Evolutionary conservation across 176 grass and related monocot genomes (phyloP), one percentile per base, ranked within the genome.

Genomic region (Eremochloa ophiuroides): DNA sequence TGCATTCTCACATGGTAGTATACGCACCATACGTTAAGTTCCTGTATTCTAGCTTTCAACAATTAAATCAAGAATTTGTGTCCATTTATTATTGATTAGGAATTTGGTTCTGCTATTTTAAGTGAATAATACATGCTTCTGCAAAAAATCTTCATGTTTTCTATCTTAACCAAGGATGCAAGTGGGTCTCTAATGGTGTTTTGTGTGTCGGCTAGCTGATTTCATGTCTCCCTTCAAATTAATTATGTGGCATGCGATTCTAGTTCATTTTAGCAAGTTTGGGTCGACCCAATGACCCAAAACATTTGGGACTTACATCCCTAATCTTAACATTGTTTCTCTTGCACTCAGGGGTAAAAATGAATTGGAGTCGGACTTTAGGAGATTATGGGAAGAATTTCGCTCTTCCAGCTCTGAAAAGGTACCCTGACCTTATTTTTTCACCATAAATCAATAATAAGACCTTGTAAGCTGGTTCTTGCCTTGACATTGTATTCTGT

Each of bases 381-480:
- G 77, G 93, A 99, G 83, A 69, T 96, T 85, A 87, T 99, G 97
- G 97, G 97, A 99, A 87, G 97, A 96, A 78, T 99, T 99, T 70
- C 97, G 97, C 66, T 91, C 89, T 93, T 99, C 93, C 85, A 96
- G 87, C 93, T 99, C 89, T 50, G 97, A 99, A 81, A 96, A 99
- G 93, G 97, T 96, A 58, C 61, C 44, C 62, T 79, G 15, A 33
- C 8, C 8, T 65, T 68, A 1, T 77, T 72, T 86, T 87, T 16
- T 64, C 58, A 71, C 27, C 27, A 17, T 83, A 65, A 66, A 80
- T 62, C 22, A 65, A 80, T 48, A 73, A 34, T 22, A 31, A 64
- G 29, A 84, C 25, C 28, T 76, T 76, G 43, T 64, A 56, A 80
- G 37, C 40, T 69, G 29, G 20, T 82, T 76, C 28, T 64, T 90